These are phyloP conservation scores for Boletus barrowsii DNA, from an alignment of 768 basidiomycete genomes.

Conservation along the genomic window DNA sequence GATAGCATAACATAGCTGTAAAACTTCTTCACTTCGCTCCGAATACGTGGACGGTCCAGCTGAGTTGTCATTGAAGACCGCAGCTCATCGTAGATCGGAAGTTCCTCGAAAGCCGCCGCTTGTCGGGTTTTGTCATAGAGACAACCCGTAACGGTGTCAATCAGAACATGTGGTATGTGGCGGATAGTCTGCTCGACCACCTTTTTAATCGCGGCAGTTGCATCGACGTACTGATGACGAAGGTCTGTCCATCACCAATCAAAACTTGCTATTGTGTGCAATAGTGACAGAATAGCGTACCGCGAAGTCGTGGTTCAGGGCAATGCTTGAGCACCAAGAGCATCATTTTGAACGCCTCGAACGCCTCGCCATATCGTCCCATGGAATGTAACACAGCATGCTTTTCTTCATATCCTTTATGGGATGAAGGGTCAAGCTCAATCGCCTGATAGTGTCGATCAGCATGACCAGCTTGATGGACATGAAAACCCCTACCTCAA, in stretches of 20 bases:
- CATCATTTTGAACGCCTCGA: neutral
- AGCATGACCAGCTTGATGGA: too few relatives aligned
- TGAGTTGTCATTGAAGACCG: constrained; percentile 1
- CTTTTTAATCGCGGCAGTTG: neutral
- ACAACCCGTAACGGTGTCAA: constrained; percentile 2
- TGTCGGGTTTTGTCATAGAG: constrained; percentile 1
- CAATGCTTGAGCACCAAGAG: neutral
- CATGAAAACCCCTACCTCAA: neutral
- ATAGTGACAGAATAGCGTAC: too few relatives aligned
- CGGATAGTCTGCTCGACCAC: neutral
- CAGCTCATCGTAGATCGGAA: constrained; percentile 1
- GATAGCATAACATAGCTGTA: constrained; percentile 8
- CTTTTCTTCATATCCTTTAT: neutral
- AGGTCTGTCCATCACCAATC: neutral
- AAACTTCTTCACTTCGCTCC: neutral
- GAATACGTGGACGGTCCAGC: neutral
- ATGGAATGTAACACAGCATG: neutral
- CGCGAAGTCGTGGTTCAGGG: too few relatives aligned
- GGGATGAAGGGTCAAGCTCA: neutral
- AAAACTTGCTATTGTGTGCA: too few relatives aligned
- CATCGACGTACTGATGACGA: neutral
- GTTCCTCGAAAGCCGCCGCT: constrained; percentile 1
- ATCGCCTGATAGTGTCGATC: neutral
- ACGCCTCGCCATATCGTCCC: neutral
- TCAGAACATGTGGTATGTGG: constrained; percentile 1